A percentile compares a stretch with the other conserved stretches of the same genome.
Evolutionary conservation across 148 eudicot species (phyloP).

Genomic region (Linanthus parryae): DNA sequence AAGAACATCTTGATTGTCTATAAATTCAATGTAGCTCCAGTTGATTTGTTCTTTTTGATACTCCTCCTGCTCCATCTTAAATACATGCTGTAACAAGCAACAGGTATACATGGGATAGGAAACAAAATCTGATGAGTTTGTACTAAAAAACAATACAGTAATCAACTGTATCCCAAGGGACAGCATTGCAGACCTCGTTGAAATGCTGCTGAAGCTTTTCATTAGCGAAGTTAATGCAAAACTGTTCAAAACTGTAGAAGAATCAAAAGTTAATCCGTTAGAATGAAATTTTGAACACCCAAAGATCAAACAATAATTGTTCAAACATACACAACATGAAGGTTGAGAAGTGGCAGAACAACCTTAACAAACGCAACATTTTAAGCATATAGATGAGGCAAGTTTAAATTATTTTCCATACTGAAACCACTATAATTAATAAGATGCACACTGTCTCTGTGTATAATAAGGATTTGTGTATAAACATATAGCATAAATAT

Average conservation of each 20-base stretch:
- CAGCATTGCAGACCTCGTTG: constrained; percentile 64
- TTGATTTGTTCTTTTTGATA: constrained; percentile 84
- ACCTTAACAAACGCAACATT: too few species aligned
- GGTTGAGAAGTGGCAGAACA: too few species aligned
- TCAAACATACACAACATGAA: too few species aligned
- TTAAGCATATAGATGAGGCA: too few species aligned
- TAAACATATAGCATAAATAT: too few species aligned
- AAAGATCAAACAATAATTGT: too few species aligned
- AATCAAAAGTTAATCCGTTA: constrained; percentile 7
- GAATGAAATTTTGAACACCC: background rate
- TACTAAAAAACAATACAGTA: background rate
- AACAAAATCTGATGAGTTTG: background rate
- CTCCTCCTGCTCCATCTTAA: constrained; percentile 99
- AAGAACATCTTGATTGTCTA: constrained; percentile 97
- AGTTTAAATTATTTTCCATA: too few species aligned
- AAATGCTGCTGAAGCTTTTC: constrained; percentile 99
- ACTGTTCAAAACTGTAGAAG: constrained; percentile 87
- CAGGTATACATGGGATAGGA: constrained; percentile 5
- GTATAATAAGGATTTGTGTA: too few species aligned
- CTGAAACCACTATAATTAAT: too few species aligned
- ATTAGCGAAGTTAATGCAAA: constrained; percentile 97
- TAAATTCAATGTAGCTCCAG: constrained; percentile 98
- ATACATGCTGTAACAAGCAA: constrained; percentile 69
- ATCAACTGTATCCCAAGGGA: background rate
- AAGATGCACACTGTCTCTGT: too few species aligned